Conservation (phyloP, 768 basidiomycete species). For the Mycena latifolia region DNA sequence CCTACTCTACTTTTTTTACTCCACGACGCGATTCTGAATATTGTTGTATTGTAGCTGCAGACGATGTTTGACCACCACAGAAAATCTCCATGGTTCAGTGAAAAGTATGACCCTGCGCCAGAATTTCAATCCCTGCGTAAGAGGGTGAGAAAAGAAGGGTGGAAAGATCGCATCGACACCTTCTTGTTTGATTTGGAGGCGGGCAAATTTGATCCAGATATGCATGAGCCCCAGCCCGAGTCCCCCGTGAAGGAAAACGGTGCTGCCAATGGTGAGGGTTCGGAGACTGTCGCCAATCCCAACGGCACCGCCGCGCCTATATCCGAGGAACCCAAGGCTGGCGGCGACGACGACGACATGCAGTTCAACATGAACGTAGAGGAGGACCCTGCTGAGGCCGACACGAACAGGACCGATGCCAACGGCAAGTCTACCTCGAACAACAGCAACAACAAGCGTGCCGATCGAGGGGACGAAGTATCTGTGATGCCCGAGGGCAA, state of each 20-base stretch:
- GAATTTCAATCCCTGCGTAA: conserved; percentile 79
- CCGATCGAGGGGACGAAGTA: conserved; percentile 78
- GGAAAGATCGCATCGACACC: conserved; percentile 77
- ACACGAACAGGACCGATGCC: conserved; percentile 62
- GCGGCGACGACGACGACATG: conserved; percentile 76
- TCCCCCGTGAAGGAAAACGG: conserved; percentile 67
- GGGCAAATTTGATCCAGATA: conserved; percentile 88
- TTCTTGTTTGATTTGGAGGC: conserved; percentile 87
- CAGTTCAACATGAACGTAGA: conserved; percentile 80
- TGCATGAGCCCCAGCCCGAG: conserved; percentile 71
- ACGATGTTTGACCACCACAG: conserved; percentile 96
- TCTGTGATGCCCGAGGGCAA: conserved; percentile 83
- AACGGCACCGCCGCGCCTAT: conserved; percentile 51
- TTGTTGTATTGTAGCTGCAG: conserved; percentile 80
- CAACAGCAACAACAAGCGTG: conserved; percentile 56
- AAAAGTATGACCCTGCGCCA: conserved; percentile 89
- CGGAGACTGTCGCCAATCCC: conserved; percentile 47
- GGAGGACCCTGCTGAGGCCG: conserved; percentile 76
- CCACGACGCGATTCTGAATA: conserved; percentile 40
- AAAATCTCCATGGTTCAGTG: conserved; percentile 96
- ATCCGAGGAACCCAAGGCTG: conserved; percentile 66
- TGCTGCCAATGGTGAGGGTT: conserved; percentile 54
- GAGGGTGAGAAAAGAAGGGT: conserved; percentile 87
- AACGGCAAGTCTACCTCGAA: conserved; percentile 63
- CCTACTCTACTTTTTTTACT: conserved; percentile 35